Evolutionary conservation across 495 filamentous ascomycete species (phyloP), one percentile per base, ranked within the genome.

Genomic region (Apiosordaria backusii): DNA sequence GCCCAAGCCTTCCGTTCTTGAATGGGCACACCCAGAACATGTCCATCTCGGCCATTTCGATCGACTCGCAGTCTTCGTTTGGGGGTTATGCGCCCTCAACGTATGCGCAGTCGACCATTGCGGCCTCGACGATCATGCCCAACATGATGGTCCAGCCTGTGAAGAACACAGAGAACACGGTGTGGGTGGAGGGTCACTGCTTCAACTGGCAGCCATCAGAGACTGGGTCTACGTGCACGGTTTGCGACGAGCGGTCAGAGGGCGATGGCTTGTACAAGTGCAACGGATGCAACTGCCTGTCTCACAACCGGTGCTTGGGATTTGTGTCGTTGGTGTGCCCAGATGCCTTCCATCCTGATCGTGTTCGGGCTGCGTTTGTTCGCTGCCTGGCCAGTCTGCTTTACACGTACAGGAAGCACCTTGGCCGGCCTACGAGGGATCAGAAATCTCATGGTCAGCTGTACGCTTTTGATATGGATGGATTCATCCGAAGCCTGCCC

Each of bases 61-160:
- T 88, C 22, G 91, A 93, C 68, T 84, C 86, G 65, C 84, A 89
- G 58, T 86, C 89, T 19, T 87, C 87, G 1, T 94, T 88, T 16
- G 89, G 88, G 18, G 85, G 83, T 3, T 99, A 99, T 79, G 93
- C 95, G 2, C 94, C 95, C 1, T 97, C 94, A 3, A 92, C 93
- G 2, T 99, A 97, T 78, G 95, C 95, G 2, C 92, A 94, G 71
- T 97, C 93, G 18, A 99, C 95, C 10, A 84, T 98, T n/a, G 95
- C 95, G 29, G 95, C 95, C n/a, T 97, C 92, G 16, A 99, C 95
- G 0, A 89, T 99, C 71, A 97, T 99, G 86, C 94, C 95, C 15
- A 92, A 92, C 73, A 86, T 96, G 78, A 81, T 92, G 58, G 81
- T 91, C 68, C 92, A 96, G 72, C 92, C 91, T 2, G 90, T 97